phyloP scores from a whole-genome alignment of 495 filamentous ascomycete genomes.

The Aspergillus diversus region DNA sequence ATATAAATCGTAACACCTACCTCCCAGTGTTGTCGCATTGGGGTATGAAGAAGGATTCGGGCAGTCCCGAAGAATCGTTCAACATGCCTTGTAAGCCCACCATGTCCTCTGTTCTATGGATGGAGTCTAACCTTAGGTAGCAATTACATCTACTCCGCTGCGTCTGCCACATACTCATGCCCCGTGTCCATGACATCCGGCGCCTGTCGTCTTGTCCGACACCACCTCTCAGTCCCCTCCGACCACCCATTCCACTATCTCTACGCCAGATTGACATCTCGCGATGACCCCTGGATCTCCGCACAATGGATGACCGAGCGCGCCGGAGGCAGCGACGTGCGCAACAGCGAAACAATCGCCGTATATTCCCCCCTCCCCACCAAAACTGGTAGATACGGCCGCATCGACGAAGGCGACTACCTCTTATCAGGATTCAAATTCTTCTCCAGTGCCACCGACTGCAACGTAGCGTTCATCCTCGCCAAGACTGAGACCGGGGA shows the following conservation, averaged over 20 bases:
- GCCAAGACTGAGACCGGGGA: conserved; percentile 61
- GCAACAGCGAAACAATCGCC: conserved; percentile 69
- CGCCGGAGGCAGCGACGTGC: conserved; percentile 74
- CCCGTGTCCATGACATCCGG: conserved; percentile 74
- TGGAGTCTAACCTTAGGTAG: conserved; percentile 36
- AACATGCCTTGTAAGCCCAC: conserved; percentile 35
- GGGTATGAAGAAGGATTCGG: conserved; percentile 40
- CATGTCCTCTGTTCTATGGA: background rate
- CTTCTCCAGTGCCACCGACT: conserved; percentile 77
- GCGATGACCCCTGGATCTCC: conserved; percentile 67
- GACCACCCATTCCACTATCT: conserved; percentile 53
- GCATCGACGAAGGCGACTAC: conserved; percentile 36
- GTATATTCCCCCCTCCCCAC: conserved; percentile 36
- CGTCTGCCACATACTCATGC: conserved; percentile 66
- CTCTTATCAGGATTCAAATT: conserved; percentile 72
- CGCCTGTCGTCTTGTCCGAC: conserved; percentile 64
- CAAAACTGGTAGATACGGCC: conserved; percentile 18
- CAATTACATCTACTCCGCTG: conserved; percentile 66
- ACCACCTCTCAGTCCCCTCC: conserved; percentile 30
- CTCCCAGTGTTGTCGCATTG: conserved; percentile 41
- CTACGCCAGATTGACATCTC: conserved; percentile 55
- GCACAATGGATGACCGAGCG: conserved; percentile 90
- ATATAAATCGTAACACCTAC: background rate
- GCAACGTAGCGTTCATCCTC: conserved; percentile 69
- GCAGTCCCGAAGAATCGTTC: conserved; percentile 42